Evolutionary conservation across 2,329 filamentous ascomycete genomes (phyloP).

Genomic region (Clonostachys solani): DNA sequence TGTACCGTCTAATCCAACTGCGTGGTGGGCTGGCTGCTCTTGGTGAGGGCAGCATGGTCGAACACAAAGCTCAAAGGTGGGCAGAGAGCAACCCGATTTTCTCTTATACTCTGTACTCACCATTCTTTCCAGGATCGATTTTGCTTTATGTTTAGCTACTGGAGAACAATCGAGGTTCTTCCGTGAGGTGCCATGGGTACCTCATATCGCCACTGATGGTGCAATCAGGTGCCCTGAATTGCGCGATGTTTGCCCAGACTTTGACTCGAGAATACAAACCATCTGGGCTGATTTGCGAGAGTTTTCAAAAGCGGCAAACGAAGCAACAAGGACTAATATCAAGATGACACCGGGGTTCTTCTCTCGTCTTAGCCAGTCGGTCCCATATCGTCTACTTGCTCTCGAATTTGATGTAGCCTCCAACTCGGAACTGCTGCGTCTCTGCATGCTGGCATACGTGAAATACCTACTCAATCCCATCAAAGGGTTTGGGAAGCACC

Average conservation of each 20-base stretch:
- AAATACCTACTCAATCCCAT: constrained; percentile 10
- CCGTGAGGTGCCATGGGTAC: constrained; percentile 5
- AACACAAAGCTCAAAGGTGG: constrained; percentile 5
- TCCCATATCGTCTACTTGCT: constrained; percentile 12
- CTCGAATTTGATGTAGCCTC: constrained; percentile 8
- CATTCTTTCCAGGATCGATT: background rate
- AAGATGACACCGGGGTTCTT: constrained; percentile 11
- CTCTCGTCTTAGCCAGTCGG: constrained; percentile 9
- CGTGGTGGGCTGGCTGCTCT: constrained; percentile 12
- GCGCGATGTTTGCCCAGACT: constrained; percentile 1
- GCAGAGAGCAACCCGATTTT: background rate
- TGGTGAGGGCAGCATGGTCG: constrained; percentile 4
- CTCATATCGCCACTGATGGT: constrained; percentile 3
- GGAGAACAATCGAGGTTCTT: constrained; percentile 4
- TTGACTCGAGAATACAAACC: constrained; percentile 10
- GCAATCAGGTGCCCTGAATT: constrained; percentile 4
- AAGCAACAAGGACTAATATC: constrained; percentile 8
- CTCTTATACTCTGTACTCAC: too few relatives aligned
- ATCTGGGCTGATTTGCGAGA: constrained; percentile 13
- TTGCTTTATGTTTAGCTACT: constrained; percentile 2
- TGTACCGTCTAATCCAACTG: constrained; percentile 12
- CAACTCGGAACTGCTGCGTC: constrained; percentile 4
- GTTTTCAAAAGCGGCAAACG: constrained; percentile 13
- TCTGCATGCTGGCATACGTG: constrained; percentile 15
- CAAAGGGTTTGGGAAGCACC: constrained; percentile 4